Conservation (phyloP, 2,329 filamentous ascomycete genomes). For the Fusarium tanahbumbuense region DNA sequence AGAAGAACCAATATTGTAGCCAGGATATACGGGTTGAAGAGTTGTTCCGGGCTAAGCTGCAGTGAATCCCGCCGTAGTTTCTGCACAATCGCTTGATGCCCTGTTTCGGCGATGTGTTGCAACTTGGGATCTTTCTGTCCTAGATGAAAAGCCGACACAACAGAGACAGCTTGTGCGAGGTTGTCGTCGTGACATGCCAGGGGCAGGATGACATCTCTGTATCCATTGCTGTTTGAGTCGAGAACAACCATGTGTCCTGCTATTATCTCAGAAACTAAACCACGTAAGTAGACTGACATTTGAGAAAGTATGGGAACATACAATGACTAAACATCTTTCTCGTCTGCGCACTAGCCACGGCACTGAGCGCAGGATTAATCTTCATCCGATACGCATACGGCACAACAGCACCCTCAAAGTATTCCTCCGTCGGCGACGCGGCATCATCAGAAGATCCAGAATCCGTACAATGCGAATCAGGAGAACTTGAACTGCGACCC, state of each 20-base stretch:
- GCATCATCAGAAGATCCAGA: constrained; percentile 27
- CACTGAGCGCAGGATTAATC: constrained; percentile 41
- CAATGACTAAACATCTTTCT: constrained; percentile 54
- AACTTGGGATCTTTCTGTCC: constrained; percentile 49
- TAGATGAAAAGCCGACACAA: constrained; percentile 55
- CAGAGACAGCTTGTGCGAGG: constrained; percentile 52
- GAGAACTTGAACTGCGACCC: not conserved
- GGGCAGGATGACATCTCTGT: constrained; percentile 54
- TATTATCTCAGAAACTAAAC: constrained; percentile 50
- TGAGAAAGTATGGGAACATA: too few species aligned
- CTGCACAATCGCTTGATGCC: constrained; percentile 52
- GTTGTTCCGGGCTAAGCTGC: constrained; percentile 41
- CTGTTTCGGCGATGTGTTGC: constrained; percentile 48
- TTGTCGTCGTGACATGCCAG: constrained; percentile 53
- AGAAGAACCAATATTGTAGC: constrained; percentile 54
- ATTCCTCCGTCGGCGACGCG: constrained; percentile 11
- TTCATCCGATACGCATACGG: constrained; percentile 5
- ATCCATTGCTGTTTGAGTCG: constrained; percentile 52
- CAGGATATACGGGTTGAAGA: constrained; percentile 53
- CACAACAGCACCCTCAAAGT: constrained; percentile 3
- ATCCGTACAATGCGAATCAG: not conserved
- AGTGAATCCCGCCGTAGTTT: constrained; percentile 51
- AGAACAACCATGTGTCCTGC: constrained; percentile 56
- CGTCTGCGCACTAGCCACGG: constrained; percentile 45
- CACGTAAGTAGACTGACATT: too few species aligned